Percentiles rank a stretch among this genome's conserved stretches.
Evolutionary conservation across 768 basidiomycete species (phyloP).

Genomic region (Psilocybe cubensis): DNA sequence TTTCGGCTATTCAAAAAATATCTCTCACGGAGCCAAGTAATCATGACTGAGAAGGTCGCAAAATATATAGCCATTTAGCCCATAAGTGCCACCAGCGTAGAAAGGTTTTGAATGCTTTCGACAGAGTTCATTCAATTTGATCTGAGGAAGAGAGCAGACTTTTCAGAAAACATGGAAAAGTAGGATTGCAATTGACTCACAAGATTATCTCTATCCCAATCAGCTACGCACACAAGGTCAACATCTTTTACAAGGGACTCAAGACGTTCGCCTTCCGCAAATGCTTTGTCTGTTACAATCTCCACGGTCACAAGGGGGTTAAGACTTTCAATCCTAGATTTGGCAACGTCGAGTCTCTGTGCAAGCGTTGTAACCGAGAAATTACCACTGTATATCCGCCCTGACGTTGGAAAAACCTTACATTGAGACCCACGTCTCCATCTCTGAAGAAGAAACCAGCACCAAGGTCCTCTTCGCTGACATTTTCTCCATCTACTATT

Average conservation of each 20-base stretch:
- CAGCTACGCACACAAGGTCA: conserved; percentile 89
- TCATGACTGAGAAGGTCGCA: conserved; percentile 90
- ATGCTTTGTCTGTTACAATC: conserved; percentile 54
- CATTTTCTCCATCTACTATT: conserved; percentile 77
- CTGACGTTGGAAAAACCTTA: conserved; percentile 38
- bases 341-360: conserved; percentile 87
- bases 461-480: conserved; percentile 86
- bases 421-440: conserved; percentile 90
- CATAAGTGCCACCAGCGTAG: conserved; percentile 92
- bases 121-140: conserved; percentile 79
- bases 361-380: conserved; percentile 34
- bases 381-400: conserved; percentile 43
- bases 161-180: conserved; percentile 10
- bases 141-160: conserved; percentile 43
- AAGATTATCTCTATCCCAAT: conserved; percentile 68
- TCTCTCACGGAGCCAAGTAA: conserved; percentile 79
- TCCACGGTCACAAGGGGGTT: conserved; percentile 92
- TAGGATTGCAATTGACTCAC: conserved; percentile 47
- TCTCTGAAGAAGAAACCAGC: conserved; percentile 94
- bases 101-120: conserved; percentile 76
- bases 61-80: conserved; percentile 91
- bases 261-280: conserved; percentile 55
- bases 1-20: conserved; percentile 1
- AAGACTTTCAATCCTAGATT: conserved; percentile 81
- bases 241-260: conserved; percentile 63